Percentiles rank a stretch among this genome's conserved stretches.
Evolutionary conservation across 805 yeast genomes (phyloP).

Genomic region (Kuraishia molischiana): DNA sequence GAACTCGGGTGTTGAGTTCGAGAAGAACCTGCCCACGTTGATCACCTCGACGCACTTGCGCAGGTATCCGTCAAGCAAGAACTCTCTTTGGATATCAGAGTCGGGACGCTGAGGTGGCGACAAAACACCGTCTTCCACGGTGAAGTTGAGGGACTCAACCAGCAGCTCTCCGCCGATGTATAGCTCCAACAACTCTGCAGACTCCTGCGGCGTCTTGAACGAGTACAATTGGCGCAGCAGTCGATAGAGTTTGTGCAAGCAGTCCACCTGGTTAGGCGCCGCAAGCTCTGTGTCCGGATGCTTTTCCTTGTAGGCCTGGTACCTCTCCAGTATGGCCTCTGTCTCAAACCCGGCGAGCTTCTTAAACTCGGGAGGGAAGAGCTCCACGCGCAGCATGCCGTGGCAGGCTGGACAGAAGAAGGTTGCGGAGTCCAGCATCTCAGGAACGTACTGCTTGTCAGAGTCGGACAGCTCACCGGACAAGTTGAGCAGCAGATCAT

Average conservation of each 20-base stretch:
- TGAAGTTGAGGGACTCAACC: not conserved
- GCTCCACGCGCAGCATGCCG: slow-evolving; percentile 39
- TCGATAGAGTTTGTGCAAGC: not conserved
- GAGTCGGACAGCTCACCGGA: not conserved
- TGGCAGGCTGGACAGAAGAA: slow-evolving; percentile 35
- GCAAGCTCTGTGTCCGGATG: not conserved
- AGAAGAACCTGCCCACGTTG: not conserved
- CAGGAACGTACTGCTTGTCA: slow-evolving; percentile 13
- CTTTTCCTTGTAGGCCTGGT: slow-evolving; percentile 12
- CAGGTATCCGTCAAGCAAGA: not conserved
- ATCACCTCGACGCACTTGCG: not conserved
- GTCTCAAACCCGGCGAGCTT: slow-evolving; percentile 39
- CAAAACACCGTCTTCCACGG: not conserved
- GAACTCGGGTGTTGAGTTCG: not conserved
- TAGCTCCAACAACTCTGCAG: not conserved
- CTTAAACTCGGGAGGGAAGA: slow-evolving; percentile 36
- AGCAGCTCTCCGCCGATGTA: not conserved
- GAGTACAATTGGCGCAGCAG: not conserved
- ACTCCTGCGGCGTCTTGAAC: not conserved
- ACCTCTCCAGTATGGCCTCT: slow-evolving; percentile 42
- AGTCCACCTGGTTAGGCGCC: not conserved
- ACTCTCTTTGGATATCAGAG: not conserved
- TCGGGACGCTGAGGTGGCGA: not conserved
- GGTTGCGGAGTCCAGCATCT: slow-evolving; percentile 33
- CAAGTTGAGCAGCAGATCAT: slow-evolving; percentile 5